Conservation (phyloP, 2,329 filamentous ascomycete genomes). For the Albophoma yamanashiensis region DNA sequence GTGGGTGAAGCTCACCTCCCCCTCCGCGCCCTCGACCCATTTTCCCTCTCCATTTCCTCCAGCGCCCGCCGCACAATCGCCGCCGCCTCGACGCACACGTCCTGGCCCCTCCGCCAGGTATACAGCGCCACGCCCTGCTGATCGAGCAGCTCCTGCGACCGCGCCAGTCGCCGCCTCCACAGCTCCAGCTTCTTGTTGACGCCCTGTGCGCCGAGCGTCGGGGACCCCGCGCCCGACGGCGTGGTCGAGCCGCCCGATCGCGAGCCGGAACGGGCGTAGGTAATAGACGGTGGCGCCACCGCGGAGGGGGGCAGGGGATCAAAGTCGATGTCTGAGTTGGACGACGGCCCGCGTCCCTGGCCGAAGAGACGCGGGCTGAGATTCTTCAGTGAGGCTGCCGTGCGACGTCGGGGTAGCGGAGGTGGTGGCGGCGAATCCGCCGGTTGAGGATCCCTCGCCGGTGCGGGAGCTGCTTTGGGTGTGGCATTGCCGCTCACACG, state of each 20-base stretch:
- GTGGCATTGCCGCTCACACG: constrained; percentile 9
- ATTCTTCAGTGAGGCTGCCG: constrained; percentile 24
- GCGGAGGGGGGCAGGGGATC: constrained; percentile 26
- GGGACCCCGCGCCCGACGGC: constrained; percentile 19
- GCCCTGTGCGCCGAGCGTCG: constrained; percentile 20
- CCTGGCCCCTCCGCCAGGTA: constrained; percentile 62
- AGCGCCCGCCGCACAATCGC: constrained; percentile 50
- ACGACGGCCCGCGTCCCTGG: constrained; percentile 18
- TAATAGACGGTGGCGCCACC: constrained; percentile 8
- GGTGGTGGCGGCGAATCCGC: constrained; percentile 25
- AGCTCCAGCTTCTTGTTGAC: constrained; percentile 60
- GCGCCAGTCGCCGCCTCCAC: constrained; percentile 58
- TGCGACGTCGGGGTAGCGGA: constrained; percentile 35
- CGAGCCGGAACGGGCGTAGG: constrained; percentile 14
- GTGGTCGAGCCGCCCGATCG: constrained; percentile 18
- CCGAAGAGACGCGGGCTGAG: constrained; percentile 19
- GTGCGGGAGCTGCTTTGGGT: constrained; percentile 1
- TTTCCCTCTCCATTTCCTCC: constrained; percentile 25
- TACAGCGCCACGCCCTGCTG: constrained; percentile 55
- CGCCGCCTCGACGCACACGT: constrained; percentile 57
- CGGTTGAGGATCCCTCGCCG: neutral
- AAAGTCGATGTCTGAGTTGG: constrained; percentile 30
- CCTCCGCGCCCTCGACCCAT: neutral
- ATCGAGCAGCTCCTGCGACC: constrained; percentile 54
- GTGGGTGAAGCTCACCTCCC: neutral